Percentiles rank a stretch among this genome's conserved stretches.
Evolutionary conservation across 495 filamentous ascomycete genomes (phyloP).

Genomic region (Opeltia flavorubescens): DNA sequence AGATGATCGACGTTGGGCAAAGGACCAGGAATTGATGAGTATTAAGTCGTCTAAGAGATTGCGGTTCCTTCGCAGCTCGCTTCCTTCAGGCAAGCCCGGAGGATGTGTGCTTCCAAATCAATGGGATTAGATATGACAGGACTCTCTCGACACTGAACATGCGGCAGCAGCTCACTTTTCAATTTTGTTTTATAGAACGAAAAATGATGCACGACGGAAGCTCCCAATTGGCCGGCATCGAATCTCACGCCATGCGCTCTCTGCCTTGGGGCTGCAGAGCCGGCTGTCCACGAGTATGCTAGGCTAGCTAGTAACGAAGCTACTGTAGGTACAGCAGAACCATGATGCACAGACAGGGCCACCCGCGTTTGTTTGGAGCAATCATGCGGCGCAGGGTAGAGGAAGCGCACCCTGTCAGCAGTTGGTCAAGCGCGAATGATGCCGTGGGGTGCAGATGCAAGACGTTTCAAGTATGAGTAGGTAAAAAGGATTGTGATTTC

Average conservation of each 20-base stretch:
- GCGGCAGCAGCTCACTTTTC: not conserved
- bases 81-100: not conserved
- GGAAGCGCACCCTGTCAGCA: slow-evolving; percentile 1
- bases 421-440: not conserved
- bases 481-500: not conserved
- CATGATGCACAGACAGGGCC: slow-evolving; percentile 7
- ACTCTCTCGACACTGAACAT: not conserved
- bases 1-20: not conserved
- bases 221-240: slow-evolving; percentile 11
- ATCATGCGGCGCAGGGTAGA: slow-evolving; percentile 1
- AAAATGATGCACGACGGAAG: not conserved
- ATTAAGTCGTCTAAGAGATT: no score
- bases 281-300: not conserved
- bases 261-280: not conserved
- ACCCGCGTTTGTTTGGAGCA: slow-evolving; percentile 10
- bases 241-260: slow-evolving; percentile 6
- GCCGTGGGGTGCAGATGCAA: slow-evolving; percentile 2
- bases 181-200: not conserved
- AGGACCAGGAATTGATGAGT: no score
- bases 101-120: not conserved
- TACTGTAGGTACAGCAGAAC: slow-evolving; percentile 15
- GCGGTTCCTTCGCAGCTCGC: not conserved
- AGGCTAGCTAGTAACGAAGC: slow-evolving; percentile 1
- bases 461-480: not conserved
- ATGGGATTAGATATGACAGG: not conserved